Base-by-base conservation (phyloP, 495 filamentous ascomycete species). In the Corynascus novoguineensis region DNA sequence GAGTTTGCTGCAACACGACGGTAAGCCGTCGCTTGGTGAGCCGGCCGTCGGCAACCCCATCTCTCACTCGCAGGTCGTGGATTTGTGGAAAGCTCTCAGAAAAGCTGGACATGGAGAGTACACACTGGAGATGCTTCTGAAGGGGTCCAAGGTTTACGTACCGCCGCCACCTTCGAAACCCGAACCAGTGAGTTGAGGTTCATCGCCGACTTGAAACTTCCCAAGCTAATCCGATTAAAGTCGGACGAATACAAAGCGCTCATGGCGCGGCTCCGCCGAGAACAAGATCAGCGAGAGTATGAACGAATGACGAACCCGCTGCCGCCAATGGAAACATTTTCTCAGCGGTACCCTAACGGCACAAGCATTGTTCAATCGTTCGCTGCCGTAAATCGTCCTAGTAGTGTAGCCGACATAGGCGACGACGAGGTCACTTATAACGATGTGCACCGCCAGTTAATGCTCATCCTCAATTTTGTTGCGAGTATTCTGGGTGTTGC, bases 181-280 rank as follows among this genome's bases (percentile, higher is more conserved):
- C 8, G 85, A 92, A 62, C 88, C 88, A 4, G 91, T 95, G 74
- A 61, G 82, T 68, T 25, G 11, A 11, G 15, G 11, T 6, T n/a
- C 50, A 35, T 53, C 21, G 7, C 38, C 6, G 15, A 14, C 32
- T 5, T 21, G 4, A 41, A 14, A 12, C 31, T 22, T 44, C 64
- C 9, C 42, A 38, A 12, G 54, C 62, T 60, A 21, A 67, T 63
- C 67, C 22, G 57, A 67, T 12, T 55, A 49, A 57, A 97, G 89
- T 87, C 81, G 11, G 74, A 86, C 8, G 89, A 95, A 76, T 97
- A 93, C 73, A 89, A 92, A 71, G 88, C 84, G 8, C 73, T 93
- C 4, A 98, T 97, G 92, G 80, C 83, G 3, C 81, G 86, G 17
- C 84, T 98, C 22, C 88, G 90, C 42, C 78, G 78, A 44, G 84